Base-by-base conservation (phyloP, 805 yeast genomes). In the Hanseniaspora singularis region DNA sequence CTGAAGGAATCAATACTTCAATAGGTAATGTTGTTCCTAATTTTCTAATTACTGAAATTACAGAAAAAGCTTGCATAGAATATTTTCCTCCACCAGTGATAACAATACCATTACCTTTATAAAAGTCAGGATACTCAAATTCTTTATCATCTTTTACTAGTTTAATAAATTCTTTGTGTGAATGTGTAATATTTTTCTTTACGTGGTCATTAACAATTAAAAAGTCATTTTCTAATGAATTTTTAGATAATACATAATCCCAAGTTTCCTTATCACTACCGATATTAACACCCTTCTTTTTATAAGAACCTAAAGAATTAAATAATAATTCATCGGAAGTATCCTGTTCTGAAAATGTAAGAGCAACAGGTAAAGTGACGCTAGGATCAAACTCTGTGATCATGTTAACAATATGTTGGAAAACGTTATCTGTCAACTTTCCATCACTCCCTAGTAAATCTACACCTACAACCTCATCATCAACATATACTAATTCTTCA, bases 31-130 rank as follows among this genome's bases (percentile, higher is more conserved):
- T 64, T 6, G 77, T 72, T 9, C 86, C 83, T 18, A 69, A 62
- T 38, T 72, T 73, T 53, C 87, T 64, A 26, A 83, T 61, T 50
- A 78, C 71, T 54, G 72, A 72, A 46, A 85, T 71, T 8, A 84
- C 75, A 18, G 81, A 64, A 36, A 81, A 64, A 4, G 86, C 75
- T 54, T 80, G 69, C 71, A 89, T 78, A 51, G 82, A 76, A 61
- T 77, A 82, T 54, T 73, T 74, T 3, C 88, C 92, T 37, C 94
- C 94, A 28, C 89, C 94, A 23, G 82, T 87, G 54, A 69, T 77
- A 24, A 74, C 89, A 14, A 75, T 69, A 6, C 79, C 84, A 55
- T 26, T 53, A 38, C 26, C 52, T 36, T 40, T 49, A 19, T 28
- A 51, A 5, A 44, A 37, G 4, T 20, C 26, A 2, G 40, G 48